Evolutionary conservation across 495 filamentous ascomycete species (phyloP), one percentile per base, ranked within the genome.

Genomic region (Neurospora africana): DNA sequence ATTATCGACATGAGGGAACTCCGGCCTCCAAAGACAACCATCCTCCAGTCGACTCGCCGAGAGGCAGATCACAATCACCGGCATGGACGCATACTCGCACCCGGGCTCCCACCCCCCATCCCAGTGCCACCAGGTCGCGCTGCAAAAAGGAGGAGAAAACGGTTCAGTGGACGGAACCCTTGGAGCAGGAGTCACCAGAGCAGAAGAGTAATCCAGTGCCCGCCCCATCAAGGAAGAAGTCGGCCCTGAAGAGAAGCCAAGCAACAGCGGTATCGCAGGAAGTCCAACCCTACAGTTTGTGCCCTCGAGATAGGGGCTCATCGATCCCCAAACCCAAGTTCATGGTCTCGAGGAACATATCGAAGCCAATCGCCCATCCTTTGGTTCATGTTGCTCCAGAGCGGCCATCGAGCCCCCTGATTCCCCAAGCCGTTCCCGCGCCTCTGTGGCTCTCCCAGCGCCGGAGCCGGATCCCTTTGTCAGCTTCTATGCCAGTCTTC

Each of bases 11-110:
- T 23, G 44, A 53, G 2, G 44, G 44, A 53, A 10, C 0, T 0
- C 2, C 3, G 0, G 9, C 0, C 4, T 0, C 21, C 10, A 1
- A 53, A 5, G 5, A 53, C 21, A 10, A 53, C 21, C 1, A 13
- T 5, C 0, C 9, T 53, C 9, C 21, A 0, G 44, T 0, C 44
- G 44, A 53, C 21, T 23, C 21, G 10, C 44, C 2, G 8, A n/a
- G 44, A 23, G 10, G 44, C 11, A 11, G 44, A 0, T 27, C 44
- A 0, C 44, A 0, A 0, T 53, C 44, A 2, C 27, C 21, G 9
- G 13, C 44, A 5, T 23, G 0, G 0, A 47, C 43, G 43, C n/a
- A n/a, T 5, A 47, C 43, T 1, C n/a, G n/a, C 0, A 47, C 43
- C 8, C 43, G 43, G 7, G 43, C 19, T 1, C n/a, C 43, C 0